Evolutionary conservation across 805 yeast species (phyloP).

Genomic region (Starmera dryadoides): DNA sequence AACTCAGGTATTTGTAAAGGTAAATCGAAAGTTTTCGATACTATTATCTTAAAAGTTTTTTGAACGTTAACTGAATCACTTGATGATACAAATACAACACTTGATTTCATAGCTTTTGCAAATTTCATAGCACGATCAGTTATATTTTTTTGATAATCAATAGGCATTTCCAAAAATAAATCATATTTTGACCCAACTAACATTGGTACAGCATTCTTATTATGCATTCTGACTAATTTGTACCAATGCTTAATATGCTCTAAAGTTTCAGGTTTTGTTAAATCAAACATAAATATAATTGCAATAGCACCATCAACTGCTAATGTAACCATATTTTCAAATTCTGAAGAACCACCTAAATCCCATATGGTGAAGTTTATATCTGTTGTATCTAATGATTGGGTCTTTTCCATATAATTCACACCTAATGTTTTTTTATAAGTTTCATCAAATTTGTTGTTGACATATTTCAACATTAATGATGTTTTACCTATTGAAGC

Average conservation of each 20-base stretch:
- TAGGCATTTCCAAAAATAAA: slow-evolving; percentile 69
- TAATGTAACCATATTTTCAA: slow-evolving; percentile 89
- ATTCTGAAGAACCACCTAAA: slow-evolving; percentile 91
- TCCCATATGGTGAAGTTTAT: slow-evolving; percentile 94
- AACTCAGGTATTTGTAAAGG: slow-evolving; percentile 73
- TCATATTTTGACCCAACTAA: slow-evolving; percentile 93
- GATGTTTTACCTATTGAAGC: slow-evolving; percentile 96
- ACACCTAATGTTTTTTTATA: slow-evolving; percentile 94
- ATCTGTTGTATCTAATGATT: slow-evolving; percentile 76
- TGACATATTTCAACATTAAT: slow-evolving; percentile 95
- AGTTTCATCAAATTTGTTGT: slow-evolving; percentile 84
- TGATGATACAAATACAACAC: slow-evolving; percentile 82
- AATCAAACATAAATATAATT: slow-evolving; percentile 80
- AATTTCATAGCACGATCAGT: slow-evolving; percentile 77
- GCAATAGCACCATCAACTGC: slow-evolving; percentile 93
- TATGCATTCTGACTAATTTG: slow-evolving; percentile 82
- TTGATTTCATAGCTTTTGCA: slow-evolving; percentile 84
- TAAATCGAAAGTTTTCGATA: slow-evolving; percentile 86
- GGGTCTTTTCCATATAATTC: slow-evolving; percentile 87
- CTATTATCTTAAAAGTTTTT: slow-evolving; percentile 84
- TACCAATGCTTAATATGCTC: slow-evolving; percentile 94
- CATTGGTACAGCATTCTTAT: slow-evolving; percentile 85
- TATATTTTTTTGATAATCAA: slow-evolving; percentile 75
- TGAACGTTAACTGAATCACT: slow-evolving; percentile 89
- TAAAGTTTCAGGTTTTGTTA: slow-evolving; percentile 78